These are phyloP conservation scores for Solanum virginianum DNA, from an alignment of 257 asterid species.

Conservation along the genomic window DNA sequence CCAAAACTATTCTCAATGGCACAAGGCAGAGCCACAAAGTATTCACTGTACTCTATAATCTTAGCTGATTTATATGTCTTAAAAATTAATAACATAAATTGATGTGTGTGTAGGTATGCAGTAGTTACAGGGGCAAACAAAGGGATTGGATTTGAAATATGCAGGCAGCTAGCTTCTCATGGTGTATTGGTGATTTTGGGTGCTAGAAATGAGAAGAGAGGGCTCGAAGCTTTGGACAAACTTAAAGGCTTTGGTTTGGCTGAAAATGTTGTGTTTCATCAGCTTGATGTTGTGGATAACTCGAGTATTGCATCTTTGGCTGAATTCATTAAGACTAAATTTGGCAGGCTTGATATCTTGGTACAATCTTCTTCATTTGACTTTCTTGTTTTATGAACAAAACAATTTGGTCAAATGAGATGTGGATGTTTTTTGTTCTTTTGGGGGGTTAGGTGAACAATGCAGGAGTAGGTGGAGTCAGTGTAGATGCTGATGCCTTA, in stretches of 20 bases:
- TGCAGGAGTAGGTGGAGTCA: constrained; percentile 33
- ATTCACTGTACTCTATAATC: background rate
- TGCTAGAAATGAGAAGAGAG: constrained; percentile 41
- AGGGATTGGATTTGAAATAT: constrained; percentile 49
- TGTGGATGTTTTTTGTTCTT: background rate
- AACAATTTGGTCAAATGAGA: background rate
- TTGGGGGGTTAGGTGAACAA: constrained; percentile 28
- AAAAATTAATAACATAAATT: background rate
- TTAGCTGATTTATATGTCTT: background rate
- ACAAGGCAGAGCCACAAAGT: background rate
- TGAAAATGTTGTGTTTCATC: constrained; percentile 30
- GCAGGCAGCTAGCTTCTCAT: constrained; percentile 35
- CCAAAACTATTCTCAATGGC: background rate
- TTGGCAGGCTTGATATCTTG: constrained; percentile 18
- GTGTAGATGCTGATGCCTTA: constrained; percentile 5
- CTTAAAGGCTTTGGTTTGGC: constrained; percentile 12
- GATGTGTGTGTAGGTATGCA: constrained; percentile 16
- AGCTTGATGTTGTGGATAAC: constrained; percentile 33
- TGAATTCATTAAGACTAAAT: constrained; percentile 16
- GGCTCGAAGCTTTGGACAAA: constrained; percentile 36
- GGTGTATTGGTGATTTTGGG: constrained; percentile 38
- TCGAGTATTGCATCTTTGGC: constrained; percentile 25
- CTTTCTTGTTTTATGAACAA: background rate
- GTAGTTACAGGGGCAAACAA: constrained; percentile 51
- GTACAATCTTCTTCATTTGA: background rate